Evolutionary conservation across 2,329 filamentous ascomycete genomes (phyloP).

Genomic region (Zalaria sp.): DNA sequence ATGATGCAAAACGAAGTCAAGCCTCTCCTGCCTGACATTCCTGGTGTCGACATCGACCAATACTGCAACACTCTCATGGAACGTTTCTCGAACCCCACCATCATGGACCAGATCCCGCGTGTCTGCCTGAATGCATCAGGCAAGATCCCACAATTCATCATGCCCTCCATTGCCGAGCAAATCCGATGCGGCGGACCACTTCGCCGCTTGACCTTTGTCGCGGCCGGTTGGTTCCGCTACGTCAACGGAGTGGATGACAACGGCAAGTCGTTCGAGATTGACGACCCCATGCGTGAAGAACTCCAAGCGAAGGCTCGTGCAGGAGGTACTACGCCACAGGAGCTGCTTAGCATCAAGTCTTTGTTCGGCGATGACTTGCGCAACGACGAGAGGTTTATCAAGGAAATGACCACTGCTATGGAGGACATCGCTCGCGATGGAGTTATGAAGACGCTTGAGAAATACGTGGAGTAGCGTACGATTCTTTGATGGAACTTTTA

Average conservation of each 20-base stretch:
- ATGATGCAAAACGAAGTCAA: conserved; percentile 44
- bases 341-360: conserved; percentile 31
- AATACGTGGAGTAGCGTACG: conserved; percentile 21
- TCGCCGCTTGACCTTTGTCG: conserved; percentile 33
- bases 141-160: conserved; percentile 41
- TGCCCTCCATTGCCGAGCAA: conserved; percentile 31
- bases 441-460: conserved; percentile 34
- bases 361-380: conserved; percentile 40
- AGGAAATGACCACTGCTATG: conserved; percentile 33
- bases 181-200: conserved; percentile 32
- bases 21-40: conserved; percentile 36
- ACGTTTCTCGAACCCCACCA: conserved; percentile 42
- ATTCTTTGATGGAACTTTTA: not conserved
- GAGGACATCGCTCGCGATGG: conserved; percentile 33
- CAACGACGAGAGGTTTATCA: conserved; percentile 31
- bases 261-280: conserved; percentile 27
- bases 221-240: conserved; percentile 38
- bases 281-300: conserved; percentile 36
- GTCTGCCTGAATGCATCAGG: conserved; percentile 38
- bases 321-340: conserved; percentile 27
- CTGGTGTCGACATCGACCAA: conserved; percentile 36
- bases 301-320: conserved; percentile 31
- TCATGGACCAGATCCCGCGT: conserved; percentile 40
- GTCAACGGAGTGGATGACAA: conserved; percentile 36
- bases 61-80: conserved; percentile 40